These are phyloP conservation scores for Torulaspora globosa DNA, from an alignment of 1,139 yeast genomes.

Conservation along the genomic window DNA sequence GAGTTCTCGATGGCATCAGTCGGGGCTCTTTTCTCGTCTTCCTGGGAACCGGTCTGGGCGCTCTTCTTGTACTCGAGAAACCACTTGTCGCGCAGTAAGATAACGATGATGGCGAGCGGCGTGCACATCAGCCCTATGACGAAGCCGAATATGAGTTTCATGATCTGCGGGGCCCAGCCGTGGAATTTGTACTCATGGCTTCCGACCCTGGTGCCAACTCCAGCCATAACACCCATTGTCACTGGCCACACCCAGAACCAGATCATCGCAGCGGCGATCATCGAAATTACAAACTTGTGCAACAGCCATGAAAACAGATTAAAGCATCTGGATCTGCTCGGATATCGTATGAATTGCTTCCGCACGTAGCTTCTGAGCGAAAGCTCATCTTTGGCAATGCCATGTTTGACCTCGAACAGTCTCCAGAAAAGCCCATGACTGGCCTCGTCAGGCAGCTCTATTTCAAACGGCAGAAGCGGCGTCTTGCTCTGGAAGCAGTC, in stretches of 20 bases:
- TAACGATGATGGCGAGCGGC: slow-evolving; percentile 20
- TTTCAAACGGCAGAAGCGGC: slow-evolving; percentile 14
- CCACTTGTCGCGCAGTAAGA: slow-evolving; percentile 23
- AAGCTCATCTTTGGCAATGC: slow-evolving; percentile 13
- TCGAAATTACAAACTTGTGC: slow-evolving; percentile 20
- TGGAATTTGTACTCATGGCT: slow-evolving; percentile 21
- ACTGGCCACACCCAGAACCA: slow-evolving; percentile 29
- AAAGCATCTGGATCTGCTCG: slow-evolving; percentile 12
- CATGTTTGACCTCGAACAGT: slow-evolving; percentile 19
- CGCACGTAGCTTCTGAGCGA: slow-evolving; percentile 11
- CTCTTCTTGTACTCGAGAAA: slow-evolving; percentile 8
- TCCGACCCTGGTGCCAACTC: slow-evolving; percentile 19
- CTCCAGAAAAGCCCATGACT: slow-evolving; percentile 8
- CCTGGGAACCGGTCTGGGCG: not conserved
- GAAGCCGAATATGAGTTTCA: slow-evolving; percentile 25
- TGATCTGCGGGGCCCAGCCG: slow-evolving; percentile 26
- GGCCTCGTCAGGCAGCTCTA: slow-evolving; percentile 5
- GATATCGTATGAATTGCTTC: slow-evolving; percentile 16
- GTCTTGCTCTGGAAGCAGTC: slow-evolving; percentile 16
- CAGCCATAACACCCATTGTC: slow-evolving; percentile 29
- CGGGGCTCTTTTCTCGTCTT: slow-evolving; percentile 2
- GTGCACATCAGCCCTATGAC: slow-evolving; percentile 22
- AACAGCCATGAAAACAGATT: slow-evolving; percentile 22
- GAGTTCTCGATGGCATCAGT: not conserved
- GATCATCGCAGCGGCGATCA: slow-evolving; percentile 16